Evolutionary conservation across 2,329 filamentous ascomycete species (phyloP), one percentile per base, ranked within the genome.

Genomic region (Grosmannia clavigera): DNA sequence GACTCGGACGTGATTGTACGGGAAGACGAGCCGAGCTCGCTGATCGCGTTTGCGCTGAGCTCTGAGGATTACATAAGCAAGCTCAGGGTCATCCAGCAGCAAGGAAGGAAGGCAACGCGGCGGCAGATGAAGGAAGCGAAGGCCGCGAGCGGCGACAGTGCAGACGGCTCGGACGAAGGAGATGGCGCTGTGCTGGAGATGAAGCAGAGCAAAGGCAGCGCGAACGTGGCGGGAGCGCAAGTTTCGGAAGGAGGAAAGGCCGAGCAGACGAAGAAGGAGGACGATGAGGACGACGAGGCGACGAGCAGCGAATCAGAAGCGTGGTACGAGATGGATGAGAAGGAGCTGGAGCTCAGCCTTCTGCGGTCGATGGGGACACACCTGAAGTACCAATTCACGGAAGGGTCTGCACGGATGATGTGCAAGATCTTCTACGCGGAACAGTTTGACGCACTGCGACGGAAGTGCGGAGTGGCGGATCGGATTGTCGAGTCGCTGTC

Each of bases 361-460:
- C 78, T 96, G 38, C 84, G 90, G 64, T 82, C 86, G 35, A 95
- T 90, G 0, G 92, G 92, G 46, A 96, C 90, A 1, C 94, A 99
- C 71, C 84, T 96, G 65, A 95, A 95, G 69, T 99, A 96, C 70
- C 90, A 95, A 62, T 99, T 97, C 73, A 86, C 87, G 33, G 92
- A 96, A 70, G 91, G 92, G 0, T 85, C 88, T n/a, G 92, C 95
- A 3, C 90, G 88, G 67, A 95, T 96, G 82, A 87, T 92, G 57
- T 97, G 95, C 77, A 99, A 99, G 73, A 94, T 99, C 55, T 97
- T 99, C 73, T 99, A 95, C 68, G 94, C 94, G 0, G 94, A 97
- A 71, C 94, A 96, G 64, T 99, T 99, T 67, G 94, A 99, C 73
- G 94, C 94, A 3, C 80, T 99, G 48, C 85, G 94, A 60, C 83